A percentile compares a stretch with the other conserved stretches of the same genome.
Conservation (phyloP, 1,284 basidiomycete genomes). For the Trametes versicolor region DNA sequence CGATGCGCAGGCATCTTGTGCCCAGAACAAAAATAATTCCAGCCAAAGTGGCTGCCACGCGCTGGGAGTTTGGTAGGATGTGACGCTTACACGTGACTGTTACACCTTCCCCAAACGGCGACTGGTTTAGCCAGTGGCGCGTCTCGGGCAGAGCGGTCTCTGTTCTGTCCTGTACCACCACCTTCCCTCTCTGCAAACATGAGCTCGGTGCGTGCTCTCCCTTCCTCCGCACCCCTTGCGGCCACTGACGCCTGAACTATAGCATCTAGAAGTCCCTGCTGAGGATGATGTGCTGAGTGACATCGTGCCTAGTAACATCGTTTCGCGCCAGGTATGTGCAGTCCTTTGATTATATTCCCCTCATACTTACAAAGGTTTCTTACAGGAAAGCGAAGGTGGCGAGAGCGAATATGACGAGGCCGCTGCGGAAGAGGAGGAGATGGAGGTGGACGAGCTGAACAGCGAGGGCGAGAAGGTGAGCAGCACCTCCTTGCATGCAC, state of each 20-base stretch:
- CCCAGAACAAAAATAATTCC: background rate
- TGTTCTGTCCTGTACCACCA: slow-evolving; percentile 28
- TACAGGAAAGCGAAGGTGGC: slow-evolving; percentile 72
- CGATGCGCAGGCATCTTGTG: background rate
- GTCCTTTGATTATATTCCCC: background rate
- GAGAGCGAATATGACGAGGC: slow-evolving; percentile 70
- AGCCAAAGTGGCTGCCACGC: background rate
- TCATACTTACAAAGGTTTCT: slow-evolving; percentile 16
- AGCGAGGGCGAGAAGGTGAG: slow-evolving; percentile 64
- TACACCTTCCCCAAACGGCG: slow-evolving; percentile 10
- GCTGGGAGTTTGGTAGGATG: slow-evolving; percentile 19
- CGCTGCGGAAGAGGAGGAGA: slow-evolving; percentile 45
- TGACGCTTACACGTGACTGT: slow-evolving; percentile 28
- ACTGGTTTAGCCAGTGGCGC: slow-evolving; percentile 31
- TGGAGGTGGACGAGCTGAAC: slow-evolving; percentile 72
- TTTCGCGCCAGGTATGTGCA: slow-evolving; percentile 75
- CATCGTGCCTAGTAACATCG: slow-evolving; percentile 83
- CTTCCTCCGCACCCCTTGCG: background rate
- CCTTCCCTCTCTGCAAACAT: slow-evolving; percentile 15
- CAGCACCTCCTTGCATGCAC: slow-evolving; percentile 11
- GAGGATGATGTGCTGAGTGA: slow-evolving; percentile 86
- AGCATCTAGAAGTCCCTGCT: slow-evolving; percentile 41
- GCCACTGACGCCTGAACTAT: background rate
- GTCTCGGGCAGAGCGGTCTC: slow-evolving; percentile 20
- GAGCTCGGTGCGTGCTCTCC: slow-evolving; percentile 17